Evolutionary conservation across 371 early-diverging fungal genomes (phyloP).

Genomic region (Coemansia sp.): DNA sequence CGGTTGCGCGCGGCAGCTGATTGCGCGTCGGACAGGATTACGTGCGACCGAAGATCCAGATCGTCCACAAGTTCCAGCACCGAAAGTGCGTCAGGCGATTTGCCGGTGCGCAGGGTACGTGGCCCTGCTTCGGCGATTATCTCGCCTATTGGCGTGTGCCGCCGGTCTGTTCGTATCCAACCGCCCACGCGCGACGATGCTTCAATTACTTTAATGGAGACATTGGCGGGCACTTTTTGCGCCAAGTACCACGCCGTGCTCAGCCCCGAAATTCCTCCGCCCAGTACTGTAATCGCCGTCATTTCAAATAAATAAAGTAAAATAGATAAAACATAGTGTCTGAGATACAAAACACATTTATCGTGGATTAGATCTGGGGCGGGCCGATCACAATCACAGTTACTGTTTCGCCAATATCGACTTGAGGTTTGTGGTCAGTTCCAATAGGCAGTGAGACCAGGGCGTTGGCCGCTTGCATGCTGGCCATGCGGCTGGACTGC

Average conservation of each 20-base stretch:
- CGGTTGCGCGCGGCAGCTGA: constrained; percentile 80
- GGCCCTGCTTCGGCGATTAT: constrained; percentile 83
- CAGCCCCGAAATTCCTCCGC: constrained; percentile 92
- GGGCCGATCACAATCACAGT: constrained; percentile 33
- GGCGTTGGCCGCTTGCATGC: constrained; percentile 78
- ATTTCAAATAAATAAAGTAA: not conserved
- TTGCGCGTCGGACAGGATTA: constrained; percentile 64
- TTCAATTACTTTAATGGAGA: constrained; percentile 70
- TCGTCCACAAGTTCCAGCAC: constrained; percentile 75
- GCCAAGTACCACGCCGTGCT: constrained; percentile 82
- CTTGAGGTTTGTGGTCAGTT: not conserved
- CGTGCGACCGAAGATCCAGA: constrained; percentile 58
- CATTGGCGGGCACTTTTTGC: constrained; percentile 53
- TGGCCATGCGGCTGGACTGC: constrained; percentile 78
- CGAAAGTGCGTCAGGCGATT: constrained; percentile 65
- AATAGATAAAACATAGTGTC: not conserved
- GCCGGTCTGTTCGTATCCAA: constrained; percentile 74
- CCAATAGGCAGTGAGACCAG: constrained; percentile 55
- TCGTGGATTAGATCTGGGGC: constrained; percentile 6
- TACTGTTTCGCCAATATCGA: constrained; percentile 17
- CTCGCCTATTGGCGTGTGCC: constrained; percentile 33
- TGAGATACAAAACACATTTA: no score
- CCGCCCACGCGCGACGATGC: constrained; percentile 76
- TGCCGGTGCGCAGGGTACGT: constrained; percentile 79
- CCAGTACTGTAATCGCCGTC: constrained; percentile 67